These are phyloP conservation scores for Neopestalotiopsis sp. DNA, from an alignment of 2,329 filamentous ascomycete genomes.

Conservation along the genomic window DNA sequence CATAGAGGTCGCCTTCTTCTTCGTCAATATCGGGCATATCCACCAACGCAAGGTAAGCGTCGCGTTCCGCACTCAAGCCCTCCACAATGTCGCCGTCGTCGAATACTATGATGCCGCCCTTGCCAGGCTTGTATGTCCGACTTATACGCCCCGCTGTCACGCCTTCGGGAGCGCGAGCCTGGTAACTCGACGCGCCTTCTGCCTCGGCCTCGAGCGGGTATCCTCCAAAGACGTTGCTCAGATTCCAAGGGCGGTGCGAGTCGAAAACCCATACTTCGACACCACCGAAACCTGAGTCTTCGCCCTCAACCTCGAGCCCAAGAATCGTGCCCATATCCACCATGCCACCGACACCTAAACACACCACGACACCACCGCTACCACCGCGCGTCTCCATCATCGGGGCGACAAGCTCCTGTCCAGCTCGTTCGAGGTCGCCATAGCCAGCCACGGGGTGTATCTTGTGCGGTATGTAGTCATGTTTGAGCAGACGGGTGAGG, in stretches of 20 bases:
- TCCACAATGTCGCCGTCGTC: slow-evolving; percentile 96
- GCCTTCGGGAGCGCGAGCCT: slow-evolving; percentile 64
- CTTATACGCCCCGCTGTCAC: slow-evolving; percentile 76
- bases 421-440: slow-evolving; percentile 82
- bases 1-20: slow-evolving; percentile 70
- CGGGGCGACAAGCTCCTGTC: slow-evolving; percentile 78
- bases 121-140: slow-evolving; percentile 75
- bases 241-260: slow-evolving; percentile 89
- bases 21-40: slow-evolving; percentile 92
- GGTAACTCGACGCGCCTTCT: slow-evolving; percentile 51
- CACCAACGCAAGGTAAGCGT: slow-evolving; percentile 83
- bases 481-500: slow-evolving; percentile 88
- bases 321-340: slow-evolving; percentile 84
- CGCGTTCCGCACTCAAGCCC: slow-evolving; percentile 73
- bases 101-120: slow-evolving; percentile 89
- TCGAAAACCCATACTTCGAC: slow-evolving; percentile 97
- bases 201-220: slow-evolving; percentile 60
- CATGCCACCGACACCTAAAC: slow-evolving; percentile 89
- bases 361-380: slow-evolving; percentile 86
- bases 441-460: slow-evolving; percentile 95
- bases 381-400: slow-evolving; percentile 89
- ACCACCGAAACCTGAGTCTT: slow-evolving; percentile 74
- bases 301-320: slow-evolving; percentile 72
- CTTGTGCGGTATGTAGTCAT: slow-evolving; percentile 97
- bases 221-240: slow-evolving; percentile 90